These are phyloP conservation scores for Tylopilus sp. DNA, from an alignment of 1,284 basidiomycete species.

Conservation along the genomic window DNA sequence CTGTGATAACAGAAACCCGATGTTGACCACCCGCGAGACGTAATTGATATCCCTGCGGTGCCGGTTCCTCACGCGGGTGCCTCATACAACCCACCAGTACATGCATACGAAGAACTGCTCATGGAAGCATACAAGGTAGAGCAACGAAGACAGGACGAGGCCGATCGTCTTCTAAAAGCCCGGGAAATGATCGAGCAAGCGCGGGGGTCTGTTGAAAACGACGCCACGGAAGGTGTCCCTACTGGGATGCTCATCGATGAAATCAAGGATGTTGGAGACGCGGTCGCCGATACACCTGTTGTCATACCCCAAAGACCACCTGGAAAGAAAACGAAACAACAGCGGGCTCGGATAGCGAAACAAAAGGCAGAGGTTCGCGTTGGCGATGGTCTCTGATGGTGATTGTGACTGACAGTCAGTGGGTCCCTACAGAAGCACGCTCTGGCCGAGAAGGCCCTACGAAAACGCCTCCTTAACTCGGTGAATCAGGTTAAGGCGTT, in stretches of 20 bases:
- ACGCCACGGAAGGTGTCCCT: conserved; percentile 31
- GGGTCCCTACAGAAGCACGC: conserved; percentile 55
- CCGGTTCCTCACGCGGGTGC: conserved; percentile 79
- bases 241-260: conserved; percentile 65
- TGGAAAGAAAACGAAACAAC: conserved; percentile 72
- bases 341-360: conserved; percentile 62
- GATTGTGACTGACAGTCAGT: background rate
- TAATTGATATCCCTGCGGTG: conserved; percentile 66
- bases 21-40: conserved; percentile 46
- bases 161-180: conserved; percentile 53
- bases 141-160: conserved; percentile 53
- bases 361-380: conserved; percentile 58
- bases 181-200: conserved; percentile 60
- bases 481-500: conserved; percentile 56
- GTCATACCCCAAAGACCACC: conserved; percentile 47
- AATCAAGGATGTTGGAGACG: conserved; percentile 41
- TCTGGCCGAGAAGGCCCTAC: conserved; percentile 54
- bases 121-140: conserved; percentile 71
- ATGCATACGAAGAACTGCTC: conserved; percentile 77
- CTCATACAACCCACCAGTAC: conserved; percentile 90
- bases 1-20: conserved; percentile 45
- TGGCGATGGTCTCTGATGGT: background rate
- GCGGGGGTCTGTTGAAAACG: conserved; percentile 26
- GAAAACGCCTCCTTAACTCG: conserved; percentile 58
- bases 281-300: conserved; percentile 28